Evolutionary conservation across 78 protist genomes (phyloP).

Genomic region (Dictyostelium capitatum): DNA sequence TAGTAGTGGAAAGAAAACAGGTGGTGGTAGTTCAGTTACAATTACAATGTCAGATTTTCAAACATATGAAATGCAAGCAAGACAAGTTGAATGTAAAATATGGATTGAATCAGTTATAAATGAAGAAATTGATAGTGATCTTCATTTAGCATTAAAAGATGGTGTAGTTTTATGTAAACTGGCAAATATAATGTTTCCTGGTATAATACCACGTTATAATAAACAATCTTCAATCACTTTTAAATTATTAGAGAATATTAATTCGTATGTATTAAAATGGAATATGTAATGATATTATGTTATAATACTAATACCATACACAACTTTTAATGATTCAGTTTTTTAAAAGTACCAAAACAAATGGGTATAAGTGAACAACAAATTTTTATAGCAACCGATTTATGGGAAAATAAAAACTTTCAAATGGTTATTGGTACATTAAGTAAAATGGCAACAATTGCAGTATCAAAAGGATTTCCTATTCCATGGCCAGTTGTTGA

Average conservation of each 20-base stretch:
- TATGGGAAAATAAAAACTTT: constrained; percentile 69
- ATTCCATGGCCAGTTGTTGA: constrained; percentile 66
- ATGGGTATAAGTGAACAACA: constrained; percentile 69
- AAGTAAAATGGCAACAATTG: constrained; percentile 42
- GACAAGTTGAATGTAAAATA: constrained; percentile 39
- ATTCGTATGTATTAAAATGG: constrained; percentile 41
- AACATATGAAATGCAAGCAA: constrained; percentile 67
- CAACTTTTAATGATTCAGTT: constrained; percentile 28
- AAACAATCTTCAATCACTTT: constrained; percentile 33
- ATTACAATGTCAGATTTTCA: constrained; percentile 78
- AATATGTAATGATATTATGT: neutral
- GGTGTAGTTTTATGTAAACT: constrained; percentile 73
- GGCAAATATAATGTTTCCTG: constrained; percentile 62
- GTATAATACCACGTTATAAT: constrained; percentile 59
- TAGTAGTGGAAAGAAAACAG: constrained; percentile 36
- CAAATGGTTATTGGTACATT: constrained; percentile 64
- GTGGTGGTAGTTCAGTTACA: constrained; percentile 34
- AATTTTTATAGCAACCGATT: constrained; percentile 65
- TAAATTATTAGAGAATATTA: constrained; percentile 65
- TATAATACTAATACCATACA: neutral
- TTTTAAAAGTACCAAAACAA: constrained; percentile 47
- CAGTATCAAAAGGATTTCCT: constrained; percentile 58
- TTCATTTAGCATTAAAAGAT: constrained; percentile 47
- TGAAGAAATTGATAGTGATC: constrained; percentile 38
- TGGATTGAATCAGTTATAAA: constrained; percentile 52